Evolutionary conservation across 2,329 filamentous ascomycete genomes (phyloP).

Genomic region (Sporothrix mexicana): DNA sequence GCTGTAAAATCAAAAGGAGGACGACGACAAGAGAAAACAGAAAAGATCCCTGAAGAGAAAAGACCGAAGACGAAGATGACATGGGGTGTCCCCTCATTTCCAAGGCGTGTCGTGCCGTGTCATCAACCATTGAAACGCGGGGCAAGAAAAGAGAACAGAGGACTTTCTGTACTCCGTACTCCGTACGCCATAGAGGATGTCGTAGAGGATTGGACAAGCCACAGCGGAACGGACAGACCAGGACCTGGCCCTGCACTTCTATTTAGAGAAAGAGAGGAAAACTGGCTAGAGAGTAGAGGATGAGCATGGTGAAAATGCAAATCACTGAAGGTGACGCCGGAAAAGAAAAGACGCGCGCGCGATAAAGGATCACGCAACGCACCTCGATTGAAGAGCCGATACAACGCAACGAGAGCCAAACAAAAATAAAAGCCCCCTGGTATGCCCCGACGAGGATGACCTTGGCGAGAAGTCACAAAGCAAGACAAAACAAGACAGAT

Average conservation of each 20-base stretch:
- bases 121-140: constrained; percentile 22
- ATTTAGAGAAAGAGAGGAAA: constrained; percentile 18
- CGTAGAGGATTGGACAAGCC: background rate
- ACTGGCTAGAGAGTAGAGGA: too few species aligned
- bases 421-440: background rate
- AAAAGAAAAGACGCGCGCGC: constrained; percentile 7
- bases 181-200: too few species aligned
- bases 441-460: background rate
- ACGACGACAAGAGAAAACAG: background rate
- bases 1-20: background rate
- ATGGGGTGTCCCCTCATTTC: background rate
- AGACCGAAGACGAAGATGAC: background rate
- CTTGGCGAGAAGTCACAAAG: background rate
- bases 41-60: background rate
- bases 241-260: background rate
- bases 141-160: too few species aligned
- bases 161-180: too few species aligned
- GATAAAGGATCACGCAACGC: background rate
- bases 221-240: background rate
- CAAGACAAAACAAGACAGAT: background rate
- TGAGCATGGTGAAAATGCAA: too few species aligned
- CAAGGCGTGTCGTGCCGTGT: background rate
- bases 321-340: background rate
- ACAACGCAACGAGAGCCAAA: background rate
- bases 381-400: background rate